Conservation (phyloP, 2,329 filamentous ascomycete species). For the Ophiostoma angusticollis region DNA sequence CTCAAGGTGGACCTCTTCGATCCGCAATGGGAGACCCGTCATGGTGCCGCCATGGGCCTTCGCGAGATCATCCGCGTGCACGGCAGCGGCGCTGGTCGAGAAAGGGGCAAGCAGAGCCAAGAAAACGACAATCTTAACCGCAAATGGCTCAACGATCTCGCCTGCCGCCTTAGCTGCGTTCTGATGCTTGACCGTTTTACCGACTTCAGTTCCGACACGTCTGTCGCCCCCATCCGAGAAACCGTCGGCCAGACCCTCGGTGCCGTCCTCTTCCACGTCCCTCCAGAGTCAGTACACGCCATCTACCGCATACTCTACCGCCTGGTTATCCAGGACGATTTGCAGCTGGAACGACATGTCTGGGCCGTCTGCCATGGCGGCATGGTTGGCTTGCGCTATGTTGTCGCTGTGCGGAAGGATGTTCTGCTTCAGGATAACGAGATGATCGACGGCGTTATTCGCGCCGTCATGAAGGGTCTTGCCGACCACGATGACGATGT, state of each 20-base stretch:
- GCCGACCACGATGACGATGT: slow-evolving; percentile 91
- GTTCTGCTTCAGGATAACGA: slow-evolving; percentile 69
- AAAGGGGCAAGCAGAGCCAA: slow-evolving; percentile 51
- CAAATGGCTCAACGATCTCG: slow-evolving; percentile 83
- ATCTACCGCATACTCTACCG: slow-evolving; percentile 76
- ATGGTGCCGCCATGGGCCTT: slow-evolving; percentile 90
- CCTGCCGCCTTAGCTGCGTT: slow-evolving; percentile 88
- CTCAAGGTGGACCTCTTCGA: slow-evolving; percentile 91
- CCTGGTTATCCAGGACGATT: slow-evolving; percentile 82
- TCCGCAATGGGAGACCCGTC: slow-evolving; percentile 83
- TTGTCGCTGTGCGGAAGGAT: slow-evolving; percentile 90
- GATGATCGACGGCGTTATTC: slow-evolving; percentile 85
- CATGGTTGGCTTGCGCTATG: slow-evolving; percentile 91
- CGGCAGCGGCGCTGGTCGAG: slow-evolving; percentile 72
- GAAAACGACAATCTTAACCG: slow-evolving; percentile 74
- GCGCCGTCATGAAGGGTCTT: slow-evolving; percentile 88
- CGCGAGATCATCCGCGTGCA: slow-evolving; percentile 88
- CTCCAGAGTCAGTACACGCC: slow-evolving; percentile 63
- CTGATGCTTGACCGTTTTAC: slow-evolving; percentile 96
- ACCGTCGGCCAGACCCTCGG: slow-evolving; percentile 90
- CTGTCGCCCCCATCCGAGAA: slow-evolving; percentile 89
- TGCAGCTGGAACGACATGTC: slow-evolving; percentile 57
- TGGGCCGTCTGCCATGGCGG: slow-evolving; percentile 97
- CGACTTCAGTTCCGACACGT: slow-evolving; percentile 95
- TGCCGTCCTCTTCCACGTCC: slow-evolving; percentile 74